phyloP scores from a whole-genome alignment of 148 eudicot species.

The Rhododendron simsii region DNA sequence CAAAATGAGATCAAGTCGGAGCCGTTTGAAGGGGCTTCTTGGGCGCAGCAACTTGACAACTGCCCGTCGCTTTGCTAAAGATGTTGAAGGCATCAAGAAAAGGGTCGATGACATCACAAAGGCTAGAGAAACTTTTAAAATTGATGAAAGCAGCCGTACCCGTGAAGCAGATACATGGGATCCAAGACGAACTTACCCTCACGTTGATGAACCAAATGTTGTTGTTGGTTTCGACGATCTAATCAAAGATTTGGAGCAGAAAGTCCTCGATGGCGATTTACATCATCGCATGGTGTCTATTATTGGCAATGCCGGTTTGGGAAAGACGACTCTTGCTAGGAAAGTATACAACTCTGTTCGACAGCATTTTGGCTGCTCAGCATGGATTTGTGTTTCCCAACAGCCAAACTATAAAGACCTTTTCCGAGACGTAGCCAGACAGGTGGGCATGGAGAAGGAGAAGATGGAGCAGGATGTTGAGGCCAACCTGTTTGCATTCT shows the following conservation, averaged over 20 bases:
- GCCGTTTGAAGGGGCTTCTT: neutral
- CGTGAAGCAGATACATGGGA: neutral
- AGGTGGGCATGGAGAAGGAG: neutral
- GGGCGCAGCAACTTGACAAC: accelerated
- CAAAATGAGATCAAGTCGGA: neutral
- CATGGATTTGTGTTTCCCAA: neutral
- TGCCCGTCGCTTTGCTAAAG: neutral
- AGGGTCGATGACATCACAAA: neutral
- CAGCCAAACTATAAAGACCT: neutral
- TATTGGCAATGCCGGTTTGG: too few species aligned
- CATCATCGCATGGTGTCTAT: neutral
- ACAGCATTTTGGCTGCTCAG: neutral
- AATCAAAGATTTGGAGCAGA: neutral
- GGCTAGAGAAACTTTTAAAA: neutral
- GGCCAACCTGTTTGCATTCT: too few species aligned
- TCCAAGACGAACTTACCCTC: neutral
- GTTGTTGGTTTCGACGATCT: neutral
- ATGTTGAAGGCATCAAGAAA: neutral
- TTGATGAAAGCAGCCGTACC: neutral
- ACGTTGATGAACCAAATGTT: neutral
- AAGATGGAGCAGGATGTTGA: too few species aligned
- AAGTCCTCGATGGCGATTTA: neutral
- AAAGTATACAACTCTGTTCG: neutral
- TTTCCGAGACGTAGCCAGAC: neutral
- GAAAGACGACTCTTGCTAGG: neutral